Evolutionary conservation across 176 grass and related monocot genomes (phyloP), one percentile per base, ranked within the genome.

Genomic region (Pontederia paniculata): DNA sequence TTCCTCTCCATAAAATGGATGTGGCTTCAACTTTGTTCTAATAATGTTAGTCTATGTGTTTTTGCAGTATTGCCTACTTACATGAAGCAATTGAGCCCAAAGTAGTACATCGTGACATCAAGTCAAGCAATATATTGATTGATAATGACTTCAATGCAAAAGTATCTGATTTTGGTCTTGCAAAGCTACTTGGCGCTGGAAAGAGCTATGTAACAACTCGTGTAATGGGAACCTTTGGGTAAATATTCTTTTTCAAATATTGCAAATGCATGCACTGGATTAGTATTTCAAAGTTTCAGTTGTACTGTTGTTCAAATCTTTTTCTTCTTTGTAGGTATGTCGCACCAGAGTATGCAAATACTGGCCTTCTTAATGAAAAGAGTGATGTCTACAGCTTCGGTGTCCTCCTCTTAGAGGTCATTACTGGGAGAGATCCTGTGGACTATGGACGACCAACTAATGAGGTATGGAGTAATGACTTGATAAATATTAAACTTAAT

Each of bases 81-180:
- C 64, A 67, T 5, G 64, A 67, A n/a, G 64, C 64, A 10, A 31
- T 67, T 41, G 64, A 67, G 21, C 64, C 64, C 43, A 67, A 67
- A 67, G 64, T 67, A 1, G 64, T 67, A 4, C 49, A 67, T 54
- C 64, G 64, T 5, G 64, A 67, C 31, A 67, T 67, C 64, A 67
- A 67, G 50, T 52, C 64, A 17, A 67, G 64, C 19, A 67, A 67
- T 31, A 67, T 67, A 54, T 54, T 67, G 49, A 67, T 67, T 16
- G 64, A 67, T 54, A 37, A 53, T 52, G 64, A 54, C 21, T 67
- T 67, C 28, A 67, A 67, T 15, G 64, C 64, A 25, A 67, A 67
- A 42, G 50, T 67, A n/a, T 67, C 64, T 54, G 64, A 67, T 21
- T 67, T 67, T 67, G 64, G 64, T 43, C 53, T 67, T 53, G 64